Conservation (phyloP, 31 red algal genomes). For the Porphyra umbilicalis region DNA sequence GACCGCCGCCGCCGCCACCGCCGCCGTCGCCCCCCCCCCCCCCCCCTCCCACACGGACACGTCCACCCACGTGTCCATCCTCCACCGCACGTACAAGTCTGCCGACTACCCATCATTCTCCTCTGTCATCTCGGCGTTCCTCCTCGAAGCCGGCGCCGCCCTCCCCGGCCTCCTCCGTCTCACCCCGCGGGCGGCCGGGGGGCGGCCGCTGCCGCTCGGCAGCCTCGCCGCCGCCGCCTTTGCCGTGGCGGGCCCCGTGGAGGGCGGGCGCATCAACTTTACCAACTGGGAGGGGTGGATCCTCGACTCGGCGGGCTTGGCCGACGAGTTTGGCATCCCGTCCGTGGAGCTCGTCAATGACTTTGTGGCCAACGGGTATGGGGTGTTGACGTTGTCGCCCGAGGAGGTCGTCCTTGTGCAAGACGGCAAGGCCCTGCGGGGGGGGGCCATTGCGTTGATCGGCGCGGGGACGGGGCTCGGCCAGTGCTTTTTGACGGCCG, state of each 20-base stretch:
- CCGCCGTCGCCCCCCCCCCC: background rate
- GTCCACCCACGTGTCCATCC: constrained; percentile 2
- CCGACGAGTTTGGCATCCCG: constrained; percentile 53
- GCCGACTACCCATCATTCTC: constrained; percentile 66
- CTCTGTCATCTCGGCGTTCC: constrained; percentile 34
- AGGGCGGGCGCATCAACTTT: constrained; percentile 64
- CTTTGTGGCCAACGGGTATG: constrained; percentile 93
- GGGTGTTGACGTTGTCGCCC: constrained; percentile 49
- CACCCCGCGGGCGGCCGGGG: background rate
- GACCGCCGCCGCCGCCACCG: too few species aligned
- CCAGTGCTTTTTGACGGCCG: constrained; percentile 75
- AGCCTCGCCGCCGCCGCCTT: background rate
- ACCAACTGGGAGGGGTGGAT: constrained; percentile 92
- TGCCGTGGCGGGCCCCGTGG: constrained; percentile 85
- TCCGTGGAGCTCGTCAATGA: constrained; percentile 83
- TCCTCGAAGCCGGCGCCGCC: background rate
- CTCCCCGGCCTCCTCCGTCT: background rate
- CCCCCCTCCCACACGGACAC: constrained; percentile 3
- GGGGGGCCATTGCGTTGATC: constrained; percentile 38
- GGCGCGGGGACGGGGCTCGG: constrained; percentile 98
- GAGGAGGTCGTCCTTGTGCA: constrained; percentile 58
- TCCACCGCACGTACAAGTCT: constrained; percentile 47
- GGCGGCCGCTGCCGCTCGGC: background rate
- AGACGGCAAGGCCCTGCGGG: constrained; percentile 31
- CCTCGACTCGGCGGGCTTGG: constrained; percentile 62